phyloP scores from a whole-genome alignment of 2,329 filamentous ascomycete species.

The Zymoseptoria ardabiliae region DNA sequence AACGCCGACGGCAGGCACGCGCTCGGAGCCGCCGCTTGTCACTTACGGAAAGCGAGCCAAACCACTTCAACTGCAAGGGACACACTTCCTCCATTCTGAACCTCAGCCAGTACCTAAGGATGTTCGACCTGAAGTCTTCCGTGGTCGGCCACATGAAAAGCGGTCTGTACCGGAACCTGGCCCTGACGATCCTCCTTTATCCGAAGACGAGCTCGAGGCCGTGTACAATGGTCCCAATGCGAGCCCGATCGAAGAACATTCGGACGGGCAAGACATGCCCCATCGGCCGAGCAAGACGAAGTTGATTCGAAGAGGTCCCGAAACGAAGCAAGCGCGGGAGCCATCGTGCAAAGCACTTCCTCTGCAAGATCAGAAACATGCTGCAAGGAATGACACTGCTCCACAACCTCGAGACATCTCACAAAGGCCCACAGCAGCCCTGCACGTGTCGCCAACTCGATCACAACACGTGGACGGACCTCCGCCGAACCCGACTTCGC shows the following conservation, averaged over 20 bases:
- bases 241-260: neutral
- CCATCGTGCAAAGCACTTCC: neutral
- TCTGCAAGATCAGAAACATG: neutral
- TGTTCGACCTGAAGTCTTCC: conserved; percentile 10
- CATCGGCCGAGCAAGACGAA: neutral
- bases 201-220: conserved; percentile 19
- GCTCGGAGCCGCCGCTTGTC: neutral
- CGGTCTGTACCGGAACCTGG: conserved; percentile 4
- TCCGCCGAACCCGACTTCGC: neutral
- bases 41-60: conserved; percentile 18
- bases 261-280: neutral
- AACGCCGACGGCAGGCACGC: neutral
- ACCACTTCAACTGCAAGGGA: conserved; percentile 16
- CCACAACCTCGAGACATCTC: neutral
- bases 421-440: neutral
- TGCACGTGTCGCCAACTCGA: neutral
- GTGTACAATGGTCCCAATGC: conserved; percentile 10
- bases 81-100: conserved; percentile 10
- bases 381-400: neutral
- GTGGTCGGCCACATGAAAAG: neutral
- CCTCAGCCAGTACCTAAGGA: conserved; percentile 12
- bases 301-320: neutral
- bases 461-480: neutral
- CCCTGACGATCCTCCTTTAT: conserved; percentile 25
- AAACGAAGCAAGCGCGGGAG: neutral